Conservation (phyloP, 768 basidiomycete genomes). For the Auriscalpium vulgare region DNA sequence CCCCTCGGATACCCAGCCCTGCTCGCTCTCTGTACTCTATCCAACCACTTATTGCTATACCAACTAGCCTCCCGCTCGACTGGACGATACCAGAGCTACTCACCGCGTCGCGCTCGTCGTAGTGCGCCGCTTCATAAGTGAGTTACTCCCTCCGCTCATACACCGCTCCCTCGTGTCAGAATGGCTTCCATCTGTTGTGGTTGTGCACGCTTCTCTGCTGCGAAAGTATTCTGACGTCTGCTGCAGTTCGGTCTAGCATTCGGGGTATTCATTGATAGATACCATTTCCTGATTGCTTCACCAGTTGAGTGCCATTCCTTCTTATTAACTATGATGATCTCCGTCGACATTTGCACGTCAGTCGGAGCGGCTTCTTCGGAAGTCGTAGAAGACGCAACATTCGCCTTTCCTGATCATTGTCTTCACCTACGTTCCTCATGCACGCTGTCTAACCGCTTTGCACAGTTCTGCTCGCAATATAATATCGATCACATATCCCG, state of each 20-base stretch:
- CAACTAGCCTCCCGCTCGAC: background rate
- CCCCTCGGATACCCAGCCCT: background rate
- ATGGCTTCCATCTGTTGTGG: background rate
- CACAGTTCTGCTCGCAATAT: background rate
- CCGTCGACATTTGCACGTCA: constrained; percentile 35
- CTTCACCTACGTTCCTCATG: background rate
- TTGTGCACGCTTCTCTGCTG: background rate
- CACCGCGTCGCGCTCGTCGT: background rate
- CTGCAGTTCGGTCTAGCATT: background rate
- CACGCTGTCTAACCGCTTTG: no score
- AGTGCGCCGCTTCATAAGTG: background rate
- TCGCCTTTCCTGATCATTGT: background rate
- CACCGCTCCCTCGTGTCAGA: background rate
- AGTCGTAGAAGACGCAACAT: constrained; percentile 10
- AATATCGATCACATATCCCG: background rate
- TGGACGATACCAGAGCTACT: background rate
- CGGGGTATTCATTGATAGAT: background rate
- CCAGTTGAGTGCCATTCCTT: no score
- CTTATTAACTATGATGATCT: background rate
- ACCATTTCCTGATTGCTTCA: background rate
- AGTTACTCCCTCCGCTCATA: background rate
- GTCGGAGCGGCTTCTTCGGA: constrained; percentile 26
- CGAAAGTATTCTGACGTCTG: background rate
- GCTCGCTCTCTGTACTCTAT: background rate
- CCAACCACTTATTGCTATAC: background rate